A percentile compares a stretch with the other conserved stretches of the same genome.
Evolutionary conservation across 352 stramenopile species (phyloP).

Genomic region (Phytophthora europaea): DNA sequence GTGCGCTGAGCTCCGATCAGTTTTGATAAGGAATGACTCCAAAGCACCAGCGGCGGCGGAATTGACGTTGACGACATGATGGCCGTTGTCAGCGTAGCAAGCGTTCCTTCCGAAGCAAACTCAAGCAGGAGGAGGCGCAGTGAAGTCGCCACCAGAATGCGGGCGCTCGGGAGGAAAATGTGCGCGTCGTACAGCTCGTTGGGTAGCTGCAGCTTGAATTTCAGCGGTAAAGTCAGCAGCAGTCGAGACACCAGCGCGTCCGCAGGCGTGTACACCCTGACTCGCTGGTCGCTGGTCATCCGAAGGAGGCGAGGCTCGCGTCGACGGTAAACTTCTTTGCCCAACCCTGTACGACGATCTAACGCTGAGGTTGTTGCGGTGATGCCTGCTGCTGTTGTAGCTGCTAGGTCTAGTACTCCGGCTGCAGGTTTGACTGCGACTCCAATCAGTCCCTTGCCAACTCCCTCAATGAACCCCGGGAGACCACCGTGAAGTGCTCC

Average conservation of each 20-base stretch:
- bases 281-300: conserved; percentile 74
- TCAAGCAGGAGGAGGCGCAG: conserved; percentile 69
- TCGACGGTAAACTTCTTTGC: conserved; percentile 40
- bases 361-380: conserved; percentile 87
- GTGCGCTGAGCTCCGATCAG: conserved; percentile 36
- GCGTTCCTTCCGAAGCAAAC: conserved; percentile 40
- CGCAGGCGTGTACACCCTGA: conserved; percentile 82
- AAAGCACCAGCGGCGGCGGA: conserved; percentile 37
- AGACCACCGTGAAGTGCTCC: conserved; percentile 92
- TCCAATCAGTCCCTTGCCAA: conserved; percentile 89
- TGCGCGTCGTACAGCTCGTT: conserved; percentile 87
- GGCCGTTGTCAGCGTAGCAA: conserved; percentile 40
- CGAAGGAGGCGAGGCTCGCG: conserved; percentile 79
- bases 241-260: conserved; percentile 78
- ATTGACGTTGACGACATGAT: conserved; percentile 46
- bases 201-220: conserved; percentile 53
- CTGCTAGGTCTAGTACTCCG: conserved; percentile 85
- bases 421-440: conserved; percentile 91
- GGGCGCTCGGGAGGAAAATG: conserved; percentile 70
- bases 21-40: conserved; percentile 39
- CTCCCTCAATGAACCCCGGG: conserved; percentile 89
- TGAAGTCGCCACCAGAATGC: conserved; percentile 80
- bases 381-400: conserved; percentile 83
- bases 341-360: conserved; percentile 76
- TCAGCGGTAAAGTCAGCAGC: conserved; percentile 63